Conservation (phyloP, 2,329 filamentous ascomycete species). For the Emericellopsis cladophorae region DNA sequence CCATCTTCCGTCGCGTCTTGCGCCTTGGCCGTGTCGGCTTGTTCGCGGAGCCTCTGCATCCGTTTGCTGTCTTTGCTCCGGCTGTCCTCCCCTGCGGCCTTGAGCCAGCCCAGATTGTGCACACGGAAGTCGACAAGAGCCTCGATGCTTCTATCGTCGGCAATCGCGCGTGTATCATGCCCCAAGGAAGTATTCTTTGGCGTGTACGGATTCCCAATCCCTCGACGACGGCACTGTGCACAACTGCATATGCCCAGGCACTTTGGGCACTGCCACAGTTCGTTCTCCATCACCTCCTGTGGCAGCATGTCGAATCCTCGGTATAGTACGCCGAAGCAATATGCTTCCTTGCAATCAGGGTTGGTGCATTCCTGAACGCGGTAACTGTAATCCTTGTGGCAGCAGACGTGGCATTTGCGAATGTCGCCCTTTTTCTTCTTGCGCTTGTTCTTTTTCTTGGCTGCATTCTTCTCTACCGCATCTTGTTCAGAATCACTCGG, state of each 20-base stretch:
- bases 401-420: conserved; percentile 70
- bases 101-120: conserved; percentile 79
- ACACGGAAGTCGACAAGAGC: conserved; percentile 80
- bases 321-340: conserved; percentile 90
- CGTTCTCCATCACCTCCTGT: conserved; percentile 65
- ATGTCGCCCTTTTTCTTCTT: conserved; percentile 42
- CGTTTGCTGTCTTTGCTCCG: conserved; percentile 43
- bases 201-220: conserved; percentile 63
- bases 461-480: conserved; percentile 48
- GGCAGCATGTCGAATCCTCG: conserved; percentile 87
- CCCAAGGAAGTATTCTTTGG: conserved; percentile 82
- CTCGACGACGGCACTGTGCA: conserved; percentile 55
- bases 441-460: conserved; percentile 41
- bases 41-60: conserved; percentile 42
- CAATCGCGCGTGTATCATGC: conserved; percentile 80
- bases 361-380: conserved; percentile 71
- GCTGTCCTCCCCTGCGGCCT: conserved; percentile 42
- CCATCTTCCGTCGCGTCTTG: conserved; percentile 23
- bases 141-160: conserved; percentile 84
- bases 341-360: conserved; percentile 56
- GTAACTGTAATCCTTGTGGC: conserved; percentile 68
- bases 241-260: conserved; percentile 84
- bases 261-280: conserved; percentile 79
- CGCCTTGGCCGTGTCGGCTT: conserved; percentile 45
- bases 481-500: conserved; percentile 40